These are phyloP conservation scores for Ilex asprella DNA, from an alignment of 257 asterid species.

Conservation along the genomic window DNA sequence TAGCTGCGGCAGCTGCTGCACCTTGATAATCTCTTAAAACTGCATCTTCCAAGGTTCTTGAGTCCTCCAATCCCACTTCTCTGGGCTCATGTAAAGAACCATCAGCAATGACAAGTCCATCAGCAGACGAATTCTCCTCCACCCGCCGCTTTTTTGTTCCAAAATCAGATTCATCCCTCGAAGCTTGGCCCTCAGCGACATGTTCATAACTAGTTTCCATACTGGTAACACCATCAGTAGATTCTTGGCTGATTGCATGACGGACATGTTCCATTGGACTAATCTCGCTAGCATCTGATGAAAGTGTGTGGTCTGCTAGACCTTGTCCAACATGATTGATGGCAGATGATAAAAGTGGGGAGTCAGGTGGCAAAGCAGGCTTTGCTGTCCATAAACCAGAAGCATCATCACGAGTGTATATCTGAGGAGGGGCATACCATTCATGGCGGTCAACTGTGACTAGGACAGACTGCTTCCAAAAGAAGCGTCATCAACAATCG, in stretches of 20 bases:
- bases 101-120: constrained; percentile 49
- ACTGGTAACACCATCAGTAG: constrained; percentile 57
- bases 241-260: constrained; percentile 50
- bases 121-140: constrained; percentile 60
- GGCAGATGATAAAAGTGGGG: constrained; percentile 43
- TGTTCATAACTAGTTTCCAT: constrained; percentile 76
- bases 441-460: constrained; percentile 96
- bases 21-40: constrained; percentile 59
- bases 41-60: constrained; percentile 43
- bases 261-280: constrained; percentile 57
- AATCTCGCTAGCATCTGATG: constrained; percentile 43
- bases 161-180: constrained; percentile 66
- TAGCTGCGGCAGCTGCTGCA: constrained; percentile 59
- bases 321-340: constrained; percentile 32
- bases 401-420: constrained; percentile 79
- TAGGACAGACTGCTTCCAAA: constrained; percentile 80
- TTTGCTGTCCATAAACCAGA: constrained; percentile 82
- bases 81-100: constrained; percentile 50
- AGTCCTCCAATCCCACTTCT: constrained; percentile 55
- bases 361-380: constrained; percentile 58
- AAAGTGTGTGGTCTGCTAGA: constrained; percentile 28
- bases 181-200: constrained; percentile 42
- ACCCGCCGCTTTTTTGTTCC: constrained; percentile 80
- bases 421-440: constrained; percentile 95
- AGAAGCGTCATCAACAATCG: constrained; percentile 3